Conservation (phyloP, 2,329 filamentous ascomycete genomes). For the Incumbomyces delicatus region DNA sequence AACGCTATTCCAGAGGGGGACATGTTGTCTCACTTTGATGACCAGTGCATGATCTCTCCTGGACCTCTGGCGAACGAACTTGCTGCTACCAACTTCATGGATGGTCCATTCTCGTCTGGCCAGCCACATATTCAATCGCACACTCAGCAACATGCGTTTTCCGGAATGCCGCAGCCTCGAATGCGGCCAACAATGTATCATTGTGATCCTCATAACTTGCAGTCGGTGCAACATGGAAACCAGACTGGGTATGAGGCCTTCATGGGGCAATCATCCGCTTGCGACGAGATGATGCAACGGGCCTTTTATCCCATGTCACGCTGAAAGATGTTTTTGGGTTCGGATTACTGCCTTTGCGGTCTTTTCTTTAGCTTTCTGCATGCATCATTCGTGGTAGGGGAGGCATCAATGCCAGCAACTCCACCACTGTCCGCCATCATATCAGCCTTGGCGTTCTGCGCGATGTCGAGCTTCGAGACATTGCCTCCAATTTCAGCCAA, state of each 20-base stretch:
- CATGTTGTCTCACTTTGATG: background rate
- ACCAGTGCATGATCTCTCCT: slow-evolving; percentile 3
- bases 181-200: background rate
- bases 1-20: background rate
- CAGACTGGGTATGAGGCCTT: slow-evolving; percentile 1
- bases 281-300: background rate
- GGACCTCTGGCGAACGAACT: background rate
- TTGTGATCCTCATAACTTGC: background rate
- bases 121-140: background rate
- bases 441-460: too few species aligned
- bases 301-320: background rate
- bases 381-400: too few species aligned
- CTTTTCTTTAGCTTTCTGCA: too few species aligned
- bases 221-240: background rate
- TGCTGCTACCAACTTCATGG: background rate
- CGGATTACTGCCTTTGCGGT: too few species aligned
- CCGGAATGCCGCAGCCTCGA: background rate
- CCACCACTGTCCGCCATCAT: too few species aligned
- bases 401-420: too few species aligned
- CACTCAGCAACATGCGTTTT: background rate
- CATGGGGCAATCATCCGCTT: background rate
- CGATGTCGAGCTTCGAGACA: too few species aligned
- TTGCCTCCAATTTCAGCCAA: too few species aligned
- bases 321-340: too few species aligned
- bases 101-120: background rate